Evolutionary conservation across 257 asterid species (phyloP).

Genomic region (Petrea volubilis): DNA sequence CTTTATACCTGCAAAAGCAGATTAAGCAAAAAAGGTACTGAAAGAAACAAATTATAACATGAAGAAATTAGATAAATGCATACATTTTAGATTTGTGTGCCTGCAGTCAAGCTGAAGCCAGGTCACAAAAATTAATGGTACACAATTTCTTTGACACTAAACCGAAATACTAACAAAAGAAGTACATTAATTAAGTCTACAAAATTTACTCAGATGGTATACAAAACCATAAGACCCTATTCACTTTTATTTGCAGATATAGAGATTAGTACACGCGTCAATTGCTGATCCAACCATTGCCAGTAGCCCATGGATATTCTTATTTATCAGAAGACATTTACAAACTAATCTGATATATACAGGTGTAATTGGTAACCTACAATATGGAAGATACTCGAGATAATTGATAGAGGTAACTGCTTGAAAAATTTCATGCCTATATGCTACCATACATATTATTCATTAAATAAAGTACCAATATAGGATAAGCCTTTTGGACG

Average conservation of each 20-base stretch:
- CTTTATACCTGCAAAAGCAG: slow-evolving; percentile 70
- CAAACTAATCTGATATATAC: not conserved
- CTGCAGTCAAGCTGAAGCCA: not conserved
- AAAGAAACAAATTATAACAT: slow-evolving; percentile 10
- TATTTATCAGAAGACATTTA: not conserved
- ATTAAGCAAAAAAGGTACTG: slow-evolving; percentile 5
- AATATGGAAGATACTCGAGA: not conserved
- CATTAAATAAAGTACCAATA: slow-evolving; percentile 11
- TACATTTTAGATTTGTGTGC: not conserved
- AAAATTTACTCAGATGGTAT: not conserved
- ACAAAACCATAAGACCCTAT: slow-evolving; percentile 9
- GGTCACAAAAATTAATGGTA: not conserved
- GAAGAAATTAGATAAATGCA: not conserved
- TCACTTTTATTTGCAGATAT: not conserved
- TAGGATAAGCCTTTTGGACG: slow-evolving; percentile 32
- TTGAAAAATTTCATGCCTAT: not conserved
- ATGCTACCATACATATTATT: slow-evolving; percentile 14
- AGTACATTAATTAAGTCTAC: not conserved
- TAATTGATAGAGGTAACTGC: slow-evolving; percentile 4
- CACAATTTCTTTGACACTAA: not conserved
- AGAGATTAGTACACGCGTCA: not conserved
- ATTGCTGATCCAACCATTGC: not conserved
- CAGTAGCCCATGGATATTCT: not conserved
- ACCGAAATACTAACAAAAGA: not conserved
- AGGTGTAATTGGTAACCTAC: not conserved